Evolutionary conservation across 352 stramenopile species (phyloP).

Genomic region (Globisporangium iwayamae): DNA sequence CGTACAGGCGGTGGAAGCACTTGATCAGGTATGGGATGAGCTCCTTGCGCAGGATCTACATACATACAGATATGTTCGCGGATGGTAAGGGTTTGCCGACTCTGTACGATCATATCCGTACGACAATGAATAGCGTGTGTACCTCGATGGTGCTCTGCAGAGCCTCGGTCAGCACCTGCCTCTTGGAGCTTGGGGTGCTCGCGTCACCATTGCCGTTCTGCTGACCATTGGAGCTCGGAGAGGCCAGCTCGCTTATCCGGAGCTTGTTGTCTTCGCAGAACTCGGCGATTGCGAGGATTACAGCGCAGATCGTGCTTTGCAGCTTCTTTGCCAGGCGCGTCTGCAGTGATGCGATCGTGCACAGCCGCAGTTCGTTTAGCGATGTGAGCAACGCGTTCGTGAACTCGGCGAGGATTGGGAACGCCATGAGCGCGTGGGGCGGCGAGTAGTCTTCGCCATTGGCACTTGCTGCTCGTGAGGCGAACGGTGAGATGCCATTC

Average conservation of each 20-base stretch:
- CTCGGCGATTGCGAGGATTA: conserved; percentile 48
- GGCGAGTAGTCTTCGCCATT: conserved; percentile 49
- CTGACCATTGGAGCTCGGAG: background rate
- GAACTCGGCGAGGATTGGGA: conserved; percentile 81
- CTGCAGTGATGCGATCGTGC: conserved; percentile 60
- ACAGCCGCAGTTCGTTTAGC: conserved; percentile 84
- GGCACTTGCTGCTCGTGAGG: conserved; percentile 4
- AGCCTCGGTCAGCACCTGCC: conserved; percentile 28
- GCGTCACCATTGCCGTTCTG: background rate
- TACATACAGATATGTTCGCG: background rate
- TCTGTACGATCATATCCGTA: no score
- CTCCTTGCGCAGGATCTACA: conserved; percentile 48
- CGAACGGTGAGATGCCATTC: conserved; percentile 10
- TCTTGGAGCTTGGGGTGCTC: conserved; percentile 17
- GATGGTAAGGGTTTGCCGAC: background rate
- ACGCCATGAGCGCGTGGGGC: conserved; percentile 80
- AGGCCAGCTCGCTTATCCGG: conserved; percentile 11
- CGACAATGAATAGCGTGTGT: background rate
- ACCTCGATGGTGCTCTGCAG: conserved; percentile 62
- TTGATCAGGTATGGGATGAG: conserved; percentile 67
- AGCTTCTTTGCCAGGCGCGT: conserved; percentile 55
- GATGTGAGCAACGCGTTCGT: conserved; percentile 78
- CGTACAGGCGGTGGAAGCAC: conserved; percentile 73
- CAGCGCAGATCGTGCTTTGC: conserved; percentile 40
- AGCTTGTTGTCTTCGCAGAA: conserved; percentile 61